A percentile compares a stretch with the other conserved stretches of the same genome.
phyloP scores from a whole-genome alignment of 163 green algal genomes.

The Scenedesmus sp. region DNA sequence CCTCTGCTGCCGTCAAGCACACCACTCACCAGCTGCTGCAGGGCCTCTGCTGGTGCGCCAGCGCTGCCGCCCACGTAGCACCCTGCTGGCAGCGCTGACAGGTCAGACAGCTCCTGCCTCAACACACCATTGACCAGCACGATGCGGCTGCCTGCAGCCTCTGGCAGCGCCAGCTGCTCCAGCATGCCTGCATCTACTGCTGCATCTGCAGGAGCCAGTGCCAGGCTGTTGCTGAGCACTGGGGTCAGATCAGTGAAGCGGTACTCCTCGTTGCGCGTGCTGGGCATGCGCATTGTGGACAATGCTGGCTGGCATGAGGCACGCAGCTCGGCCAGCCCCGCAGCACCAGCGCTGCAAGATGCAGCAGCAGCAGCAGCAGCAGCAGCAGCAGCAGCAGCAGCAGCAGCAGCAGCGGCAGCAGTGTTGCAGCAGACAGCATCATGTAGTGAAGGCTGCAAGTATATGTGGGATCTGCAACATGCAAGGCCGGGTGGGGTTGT shows the following conservation, averaged over 20 bases:
- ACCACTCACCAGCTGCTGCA: constrained; percentile 60
- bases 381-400: neutral
- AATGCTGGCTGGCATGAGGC: constrained; percentile 54
- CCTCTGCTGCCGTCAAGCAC: neutral
- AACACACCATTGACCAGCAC: constrained; percentile 73
- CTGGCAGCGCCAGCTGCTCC: constrained; percentile 20
- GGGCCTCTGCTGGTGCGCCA: constrained; percentile 67
- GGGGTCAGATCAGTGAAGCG: constrained; percentile 88
- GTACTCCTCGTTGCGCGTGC: constrained; percentile 86
- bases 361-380: neutral
- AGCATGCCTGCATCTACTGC: constrained; percentile 31
- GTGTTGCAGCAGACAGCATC: neutral
- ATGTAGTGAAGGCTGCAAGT: too few relatives aligned
- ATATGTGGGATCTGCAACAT: too few relatives aligned
- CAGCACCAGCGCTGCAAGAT: neutral
- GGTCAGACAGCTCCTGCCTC: constrained; percentile 59
- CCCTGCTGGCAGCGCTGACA: constrained; percentile 64
- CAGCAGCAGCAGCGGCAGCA: neutral
- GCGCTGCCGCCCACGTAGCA: constrained; percentile 74
- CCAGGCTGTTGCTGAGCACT: constrained; percentile 63
- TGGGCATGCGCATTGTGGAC: constrained; percentile 85
- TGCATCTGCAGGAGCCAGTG: constrained; percentile 9
- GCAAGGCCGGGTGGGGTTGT: too few relatives aligned
- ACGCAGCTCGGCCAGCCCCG: constrained; percentile 45
- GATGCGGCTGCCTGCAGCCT: constrained; percentile 33